Evolutionary conservation across 257 asterid genomes (phyloP).

Genomic region (Primulina huaijiensis): DNA sequence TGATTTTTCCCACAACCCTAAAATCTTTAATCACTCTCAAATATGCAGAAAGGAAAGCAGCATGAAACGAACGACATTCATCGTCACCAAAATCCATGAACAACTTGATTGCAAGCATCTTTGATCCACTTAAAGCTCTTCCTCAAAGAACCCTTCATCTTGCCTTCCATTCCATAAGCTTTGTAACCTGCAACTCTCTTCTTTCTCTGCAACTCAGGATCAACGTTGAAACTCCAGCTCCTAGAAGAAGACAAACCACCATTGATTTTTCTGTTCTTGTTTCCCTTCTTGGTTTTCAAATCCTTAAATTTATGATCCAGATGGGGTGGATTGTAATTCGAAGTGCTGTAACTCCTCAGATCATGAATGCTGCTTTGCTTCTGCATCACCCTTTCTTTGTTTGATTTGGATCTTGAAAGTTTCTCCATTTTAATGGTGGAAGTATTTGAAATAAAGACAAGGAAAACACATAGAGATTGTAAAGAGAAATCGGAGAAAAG

Average conservation of each 20-base stretch:
- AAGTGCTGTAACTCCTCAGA: constrained; percentile 73
- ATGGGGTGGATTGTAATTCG: constrained; percentile 24
- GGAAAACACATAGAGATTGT: background rate
- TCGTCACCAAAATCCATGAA: constrained; percentile 63
- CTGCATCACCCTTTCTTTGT: constrained; percentile 34
- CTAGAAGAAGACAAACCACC: constrained; percentile 28
- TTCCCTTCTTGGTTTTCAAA: constrained; percentile 45
- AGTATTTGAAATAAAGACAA: background rate
- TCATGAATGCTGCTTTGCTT: constrained; percentile 49
- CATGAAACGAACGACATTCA: too few relatives aligned
- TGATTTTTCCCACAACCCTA: too few relatives aligned
- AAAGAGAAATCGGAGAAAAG: background rate
- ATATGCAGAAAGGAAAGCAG: too few relatives aligned
- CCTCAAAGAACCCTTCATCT: constrained; percentile 68
- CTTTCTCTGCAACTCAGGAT: constrained; percentile 74
- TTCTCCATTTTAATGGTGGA: constrained; percentile 31
- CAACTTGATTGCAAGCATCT: constrained; percentile 49
- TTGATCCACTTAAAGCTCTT: constrained; percentile 82
- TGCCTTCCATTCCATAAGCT: constrained; percentile 60
- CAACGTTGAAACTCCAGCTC: constrained; percentile 46
- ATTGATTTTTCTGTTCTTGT: constrained; percentile 34
- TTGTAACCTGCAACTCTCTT: constrained; percentile 69
- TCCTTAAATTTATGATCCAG: constrained; percentile 29
- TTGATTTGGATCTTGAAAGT: constrained; percentile 47
- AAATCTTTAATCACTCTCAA: too few relatives aligned